Percentiles rank a stretch among this genome's conserved stretches.
phyloP scores from a whole-genome alignment of 2,329 filamentous ascomycete species.

The Aspergillus glaucus region DNA sequence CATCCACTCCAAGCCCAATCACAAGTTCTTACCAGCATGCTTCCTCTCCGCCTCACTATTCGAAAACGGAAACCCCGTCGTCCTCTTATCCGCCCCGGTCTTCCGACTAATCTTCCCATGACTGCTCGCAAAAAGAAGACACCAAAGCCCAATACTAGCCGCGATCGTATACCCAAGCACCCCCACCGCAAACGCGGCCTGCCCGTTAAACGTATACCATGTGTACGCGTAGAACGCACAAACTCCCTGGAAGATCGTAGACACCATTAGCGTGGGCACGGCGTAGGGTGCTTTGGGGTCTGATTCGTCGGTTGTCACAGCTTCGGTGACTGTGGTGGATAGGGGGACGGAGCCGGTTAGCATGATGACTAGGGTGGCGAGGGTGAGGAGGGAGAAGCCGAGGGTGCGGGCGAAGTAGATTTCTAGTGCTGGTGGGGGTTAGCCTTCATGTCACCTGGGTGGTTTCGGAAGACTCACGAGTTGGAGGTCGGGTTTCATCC shows the following conservation, averaged over 20 bases:
- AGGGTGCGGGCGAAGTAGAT: slow-evolving; percentile 67
- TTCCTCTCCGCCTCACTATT: slow-evolving; percentile 54
- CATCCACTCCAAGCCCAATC: neutral
- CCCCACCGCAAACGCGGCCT: slow-evolving; percentile 56
- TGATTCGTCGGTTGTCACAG: slow-evolving; percentile 37
- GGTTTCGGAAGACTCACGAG: slow-evolving; percentile 23
- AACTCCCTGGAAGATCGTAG: slow-evolving; percentile 58
- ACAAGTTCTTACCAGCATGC: slow-evolving; percentile 28
- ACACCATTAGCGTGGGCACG: slow-evolving; percentile 59
- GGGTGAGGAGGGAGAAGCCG: slow-evolving; percentile 59
- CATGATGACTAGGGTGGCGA: slow-evolving; percentile 59
- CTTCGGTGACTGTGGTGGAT: slow-evolving; percentile 40
- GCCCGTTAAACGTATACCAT: slow-evolving; percentile 52
- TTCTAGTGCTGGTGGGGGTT: slow-evolving; percentile 49
- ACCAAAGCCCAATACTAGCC: slow-evolving; percentile 60
- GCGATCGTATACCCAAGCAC: slow-evolving; percentile 52
- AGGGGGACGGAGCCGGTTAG: slow-evolving; percentile 67
- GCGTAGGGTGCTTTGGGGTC: slow-evolving; percentile 57
- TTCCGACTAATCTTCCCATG: slow-evolving; percentile 54
- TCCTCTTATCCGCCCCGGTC: slow-evolving; percentile 63
- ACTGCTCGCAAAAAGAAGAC: slow-evolving; percentile 52
- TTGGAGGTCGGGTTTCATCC: slow-evolving; percentile 50
- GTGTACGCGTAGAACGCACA: slow-evolving; percentile 63
- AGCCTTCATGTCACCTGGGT: too few species aligned
- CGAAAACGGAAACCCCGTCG: slow-evolving; percentile 58